phyloP scores from a whole-genome alignment of 129 eudicot species.

The Calendula officinalis region DNA sequence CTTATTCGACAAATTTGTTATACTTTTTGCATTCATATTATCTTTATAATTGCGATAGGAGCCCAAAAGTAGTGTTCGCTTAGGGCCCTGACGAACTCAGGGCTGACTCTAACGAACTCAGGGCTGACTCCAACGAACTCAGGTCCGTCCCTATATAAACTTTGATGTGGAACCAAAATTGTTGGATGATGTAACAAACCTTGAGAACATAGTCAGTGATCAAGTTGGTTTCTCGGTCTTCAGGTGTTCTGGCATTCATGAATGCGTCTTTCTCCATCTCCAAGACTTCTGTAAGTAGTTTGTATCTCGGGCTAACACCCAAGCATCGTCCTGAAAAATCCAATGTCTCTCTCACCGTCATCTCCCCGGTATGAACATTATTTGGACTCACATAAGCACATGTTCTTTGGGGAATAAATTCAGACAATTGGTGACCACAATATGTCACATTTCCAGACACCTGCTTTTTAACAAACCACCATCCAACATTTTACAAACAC shows the following conservation, averaged over 20 bases:
- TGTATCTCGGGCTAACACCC: constrained; percentile 43
- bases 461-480: constrained; percentile 19
- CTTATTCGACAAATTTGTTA: too few relatives aligned
- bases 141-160: too few relatives aligned
- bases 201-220: constrained; percentile 49
- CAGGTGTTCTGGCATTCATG: constrained; percentile 36
- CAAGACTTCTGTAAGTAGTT: constrained; percentile 34
- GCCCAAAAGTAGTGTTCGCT: too few relatives aligned
- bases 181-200: constrained; percentile 21
- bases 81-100: too few relatives aligned
- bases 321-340: constrained; percentile 53
- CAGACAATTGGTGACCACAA: constrained; percentile 41
- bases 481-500: constrained; percentile 1
- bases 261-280: constrained; percentile 35
- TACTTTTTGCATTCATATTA: too few relatives aligned
- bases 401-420: constrained; percentile 53
- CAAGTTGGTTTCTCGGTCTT: constrained; percentile 31
- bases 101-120: too few relatives aligned
- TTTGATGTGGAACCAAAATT: neutral
- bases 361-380: constrained; percentile 48
- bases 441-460: constrained; percentile 47
- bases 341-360: constrained; percentile 58
- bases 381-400: constrained; percentile 51
- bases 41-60: too few relatives aligned
- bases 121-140: too few relatives aligned